Conservation (phyloP, 148 eudicot genomes). For the Cornus controversa region DNA sequence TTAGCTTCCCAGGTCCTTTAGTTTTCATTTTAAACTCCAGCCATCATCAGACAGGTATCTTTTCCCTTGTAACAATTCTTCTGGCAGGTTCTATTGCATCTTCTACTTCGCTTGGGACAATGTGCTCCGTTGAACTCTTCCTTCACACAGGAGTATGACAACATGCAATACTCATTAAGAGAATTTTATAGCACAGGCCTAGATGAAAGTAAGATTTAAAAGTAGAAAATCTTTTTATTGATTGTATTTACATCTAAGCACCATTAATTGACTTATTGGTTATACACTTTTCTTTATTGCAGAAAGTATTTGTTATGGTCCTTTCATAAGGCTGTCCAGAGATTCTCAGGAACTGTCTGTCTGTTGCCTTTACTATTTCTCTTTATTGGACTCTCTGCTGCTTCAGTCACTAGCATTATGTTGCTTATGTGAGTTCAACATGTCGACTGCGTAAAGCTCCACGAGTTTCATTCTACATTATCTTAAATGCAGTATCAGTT, state of each 20-base stretch:
- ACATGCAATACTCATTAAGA: slow-evolving; percentile 49
- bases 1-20: neutral
- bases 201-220: slow-evolving; percentile 40
- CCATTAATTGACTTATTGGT: neutral
- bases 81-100: slow-evolving; percentile 63
- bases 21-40: neutral
- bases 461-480: neutral
- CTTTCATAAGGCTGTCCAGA: slow-evolving; percentile 62
- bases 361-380: slow-evolving; percentile 78
- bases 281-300: slow-evolving; percentile 30
- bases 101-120: slow-evolving; percentile 75
- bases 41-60: neutral
- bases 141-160: slow-evolving; percentile 61
- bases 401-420: slow-evolving; percentile 71
- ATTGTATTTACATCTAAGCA: neutral
- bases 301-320: slow-evolving; percentile 64
- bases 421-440: slow-evolving; percentile 73
- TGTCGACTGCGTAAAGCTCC: slow-evolving; percentile 3
- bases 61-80: slow-evolving; percentile 5
- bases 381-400: slow-evolving; percentile 53
- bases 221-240: neutral
- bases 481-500: neutral
- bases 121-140: slow-evolving; percentile 43
- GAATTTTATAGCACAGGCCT: slow-evolving; percentile 49
- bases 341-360: slow-evolving; percentile 73